Evolutionary conservation across 139 green algal genomes (phyloP), one percentile per base, ranked within the genome.

Genomic region (Haematococcus sp.): DNA sequence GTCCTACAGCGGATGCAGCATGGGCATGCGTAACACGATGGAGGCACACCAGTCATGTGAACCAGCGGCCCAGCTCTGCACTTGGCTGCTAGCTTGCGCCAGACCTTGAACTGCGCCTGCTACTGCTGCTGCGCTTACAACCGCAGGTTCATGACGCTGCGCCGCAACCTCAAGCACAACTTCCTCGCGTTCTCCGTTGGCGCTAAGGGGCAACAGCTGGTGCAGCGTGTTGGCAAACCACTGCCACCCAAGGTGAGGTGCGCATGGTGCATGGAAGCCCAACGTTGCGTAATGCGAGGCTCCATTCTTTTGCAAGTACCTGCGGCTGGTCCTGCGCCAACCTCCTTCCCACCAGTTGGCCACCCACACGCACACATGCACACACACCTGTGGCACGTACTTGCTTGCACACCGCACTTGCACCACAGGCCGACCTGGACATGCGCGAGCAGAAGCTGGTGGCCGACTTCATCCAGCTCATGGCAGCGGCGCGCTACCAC

Each of bases 401-500:
- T n/a, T n/a, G n/a, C n/a, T n/a, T n/a, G 20, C 55, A 63, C 20
- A 28, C 11, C 55, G 23, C 55, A 63, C 7, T 28, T 30, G 70
- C 67, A 44, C 69, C 34, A 0, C 70, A 80, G 55, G 56, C 49
- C 1, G 81, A 83, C 32, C 63, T 94, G 56, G 82, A 92, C 63
- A 32, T 69, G 30, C 68, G 71, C 46, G 88, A 94, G 72, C 34
- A 79, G 17, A 67, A 64, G 9, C 90, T 94, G 30, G 68, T 95
- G 44, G 67, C 70, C 3, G 88, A 91, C 64, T 87, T 93, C 43
- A 55, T 87, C 4, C 66, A 80, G 56, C 83, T 95, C 55, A 81
- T 95, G 79, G 32, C 73, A 22, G 71, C 78, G 2, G 77, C 79
- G 1, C 86, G 92, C 64, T 95, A 88, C 82, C 67, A 84, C 35